These are phyloP conservation scores for Dioscorea zingiberensis DNA, from an alignment of 106 monocot genomes.

Conservation along the genomic window DNA sequence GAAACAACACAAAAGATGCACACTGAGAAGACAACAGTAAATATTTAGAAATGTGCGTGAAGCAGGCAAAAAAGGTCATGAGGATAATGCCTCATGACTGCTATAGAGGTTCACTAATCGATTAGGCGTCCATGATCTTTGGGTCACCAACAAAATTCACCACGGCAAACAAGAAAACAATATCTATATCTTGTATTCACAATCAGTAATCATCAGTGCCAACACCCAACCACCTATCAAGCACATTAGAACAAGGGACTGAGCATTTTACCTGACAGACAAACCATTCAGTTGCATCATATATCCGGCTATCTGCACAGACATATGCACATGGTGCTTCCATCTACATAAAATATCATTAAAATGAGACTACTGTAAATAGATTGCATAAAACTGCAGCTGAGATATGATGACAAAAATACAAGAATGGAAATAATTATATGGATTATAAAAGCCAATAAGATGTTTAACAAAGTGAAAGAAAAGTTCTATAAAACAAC, in stretches of 20 bases:
- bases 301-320: constrained; percentile 78
- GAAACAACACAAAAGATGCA: constrained; percentile 6
- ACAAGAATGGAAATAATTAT: neutral
- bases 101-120: too few species aligned
- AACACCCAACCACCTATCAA: neutral
- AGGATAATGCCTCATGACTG: too few species aligned
- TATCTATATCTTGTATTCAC: too few species aligned
- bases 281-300: constrained; percentile 89
- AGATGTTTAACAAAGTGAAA: too few species aligned
- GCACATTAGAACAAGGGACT: constrained; percentile 1
- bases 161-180: too few species aligned
- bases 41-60: too few species aligned
- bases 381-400: neutral
- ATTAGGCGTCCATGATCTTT: too few species aligned
- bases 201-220: too few species aligned
- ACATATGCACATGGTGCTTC: constrained; percentile 70
- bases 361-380: neutral
- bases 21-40: neutral
- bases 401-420: neutral
- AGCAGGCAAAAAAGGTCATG: too few species aligned
- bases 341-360: constrained; percentile 39
- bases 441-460: neutral
- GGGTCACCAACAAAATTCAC: too few species aligned
- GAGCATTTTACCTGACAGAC: constrained; percentile 69
- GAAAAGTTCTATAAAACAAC: too few species aligned